Conservation (phyloP, 169 alveolate species). For the Eimeria maxima region DNA sequence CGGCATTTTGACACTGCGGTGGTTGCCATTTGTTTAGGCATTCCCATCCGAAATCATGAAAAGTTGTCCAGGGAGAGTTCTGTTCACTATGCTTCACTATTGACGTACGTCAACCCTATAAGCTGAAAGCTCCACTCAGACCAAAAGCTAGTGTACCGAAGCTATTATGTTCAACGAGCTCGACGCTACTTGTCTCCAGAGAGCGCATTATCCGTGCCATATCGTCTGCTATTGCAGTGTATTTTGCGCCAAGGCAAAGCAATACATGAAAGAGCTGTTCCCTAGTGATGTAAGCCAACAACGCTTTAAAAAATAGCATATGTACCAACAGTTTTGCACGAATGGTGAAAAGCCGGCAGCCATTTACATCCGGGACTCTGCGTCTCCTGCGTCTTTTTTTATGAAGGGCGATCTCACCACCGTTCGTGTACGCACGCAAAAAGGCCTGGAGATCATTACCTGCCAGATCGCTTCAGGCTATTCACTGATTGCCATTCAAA, state of each 20-base stretch:
- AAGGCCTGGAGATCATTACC: conserved; percentile 84
- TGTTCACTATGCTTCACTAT: conserved; percentile 82
- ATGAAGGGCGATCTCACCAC: conserved; percentile 79
- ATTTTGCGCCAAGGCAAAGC: conserved; percentile 79
- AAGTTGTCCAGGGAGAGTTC: conserved; percentile 82
- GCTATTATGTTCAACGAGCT: background rate
- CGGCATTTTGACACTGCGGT: background rate
- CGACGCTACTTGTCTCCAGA: background rate
- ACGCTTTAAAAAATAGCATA: no score
- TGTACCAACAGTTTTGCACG: no score
- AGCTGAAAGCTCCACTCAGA: background rate
- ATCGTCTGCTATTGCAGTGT: conserved; percentile 48
- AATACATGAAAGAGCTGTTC: conserved; percentile 81
- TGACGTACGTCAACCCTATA: conserved; percentile 65
- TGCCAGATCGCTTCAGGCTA: conserved; percentile 78
- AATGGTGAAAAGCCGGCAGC: background rate
- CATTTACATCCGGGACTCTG: background rate
- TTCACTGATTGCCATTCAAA: conserved; percentile 82
- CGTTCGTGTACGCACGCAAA: conserved; percentile 80
- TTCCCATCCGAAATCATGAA: conserved; percentile 83
- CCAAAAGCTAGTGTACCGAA: background rate
- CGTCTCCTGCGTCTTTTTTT: background rate
- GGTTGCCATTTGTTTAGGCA: conserved; percentile 65
- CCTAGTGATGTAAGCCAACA: conserved; percentile 76
- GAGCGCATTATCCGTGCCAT: background rate